Percentiles rank a stretch among this genome's conserved stretches.
These are phyloP conservation scores for Dipteronia dyeriana DNA, from an alignment of 345 rosid genomes.

Conservation along the genomic window DNA sequence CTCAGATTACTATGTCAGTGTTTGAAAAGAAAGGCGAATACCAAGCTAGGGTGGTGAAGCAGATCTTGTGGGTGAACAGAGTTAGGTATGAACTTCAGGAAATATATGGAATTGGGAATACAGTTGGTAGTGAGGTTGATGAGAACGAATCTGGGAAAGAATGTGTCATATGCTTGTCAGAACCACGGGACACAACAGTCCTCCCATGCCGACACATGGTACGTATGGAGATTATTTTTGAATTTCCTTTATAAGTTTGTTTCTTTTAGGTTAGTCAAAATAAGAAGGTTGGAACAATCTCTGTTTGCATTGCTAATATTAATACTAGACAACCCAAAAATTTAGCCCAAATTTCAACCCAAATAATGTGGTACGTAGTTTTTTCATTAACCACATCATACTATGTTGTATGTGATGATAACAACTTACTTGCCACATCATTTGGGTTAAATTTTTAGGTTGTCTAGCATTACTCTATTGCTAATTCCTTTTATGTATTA, in stretches of 20 bases:
- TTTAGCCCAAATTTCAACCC: too few species aligned
- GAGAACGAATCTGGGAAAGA: constrained; percentile 55
- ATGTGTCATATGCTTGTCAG: constrained; percentile 59
- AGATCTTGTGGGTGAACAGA: constrained; percentile 49
- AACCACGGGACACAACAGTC: constrained; percentile 52
- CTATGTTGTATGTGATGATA: too few species aligned
- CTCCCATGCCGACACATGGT: constrained; percentile 73
- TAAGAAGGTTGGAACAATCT: not conserved
- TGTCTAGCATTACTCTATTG: too few species aligned
- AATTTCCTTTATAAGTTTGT: not conserved
- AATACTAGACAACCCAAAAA: too few species aligned
- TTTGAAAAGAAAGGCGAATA: constrained; percentile 45
- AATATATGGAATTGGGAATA: constrained; percentile 55
- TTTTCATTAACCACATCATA: too few species aligned
- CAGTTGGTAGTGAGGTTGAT: constrained; percentile 39
- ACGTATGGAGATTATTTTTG: constrained; percentile 6
- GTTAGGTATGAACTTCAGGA: constrained; percentile 55
- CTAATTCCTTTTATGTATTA: not conserved
- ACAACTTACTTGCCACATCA: too few species aligned
- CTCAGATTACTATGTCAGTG: constrained; percentile 48
- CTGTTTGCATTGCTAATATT: too few species aligned
- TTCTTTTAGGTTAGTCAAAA: not conserved
- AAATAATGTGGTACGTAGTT: too few species aligned
- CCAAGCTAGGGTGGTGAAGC: constrained; percentile 45
- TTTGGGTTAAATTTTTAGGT: too few species aligned